These are phyloP conservation scores for Suhomyces bolitotheri DNA, from an alignment of 1,139 yeast genomes.

Conservation along the genomic window DNA sequence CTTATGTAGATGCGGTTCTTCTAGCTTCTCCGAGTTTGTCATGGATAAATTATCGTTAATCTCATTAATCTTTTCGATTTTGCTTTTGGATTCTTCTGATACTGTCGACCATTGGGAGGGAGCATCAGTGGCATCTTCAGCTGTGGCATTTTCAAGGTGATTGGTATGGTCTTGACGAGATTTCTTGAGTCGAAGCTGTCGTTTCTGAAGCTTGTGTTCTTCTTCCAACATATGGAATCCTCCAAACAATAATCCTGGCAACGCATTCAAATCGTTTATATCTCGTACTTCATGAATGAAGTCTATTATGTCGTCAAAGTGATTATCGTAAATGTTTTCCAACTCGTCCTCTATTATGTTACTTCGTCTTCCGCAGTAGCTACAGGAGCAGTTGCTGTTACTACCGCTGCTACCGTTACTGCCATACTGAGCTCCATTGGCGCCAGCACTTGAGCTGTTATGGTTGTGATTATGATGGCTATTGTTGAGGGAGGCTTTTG, in stretches of 20 bases:
- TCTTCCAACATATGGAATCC: constrained; percentile 44
- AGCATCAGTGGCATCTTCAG: neutral
- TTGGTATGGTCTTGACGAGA: constrained; percentile 1
- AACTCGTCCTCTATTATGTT: constrained; percentile 76
- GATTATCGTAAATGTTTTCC: constrained; percentile 53
- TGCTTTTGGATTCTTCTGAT: constrained; percentile 6
- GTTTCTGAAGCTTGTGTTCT: constrained; percentile 35
- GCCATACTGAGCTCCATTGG: neutral
- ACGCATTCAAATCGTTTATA: constrained; percentile 42
- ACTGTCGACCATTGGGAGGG: neutral
- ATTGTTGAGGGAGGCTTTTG: constrained; percentile 17
- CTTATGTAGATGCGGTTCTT: constrained; percentile 9
- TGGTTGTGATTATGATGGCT: constrained; percentile 8
- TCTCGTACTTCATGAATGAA: constrained; percentile 43
- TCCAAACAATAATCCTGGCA: constrained; percentile 43
- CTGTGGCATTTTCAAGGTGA: neutral
- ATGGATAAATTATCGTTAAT: constrained; percentile 33
- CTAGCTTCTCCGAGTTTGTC: constrained; percentile 7
- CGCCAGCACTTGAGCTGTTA: no score
- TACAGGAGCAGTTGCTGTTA: constrained; percentile 57
- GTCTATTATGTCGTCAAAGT: constrained; percentile 53
- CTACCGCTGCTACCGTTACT: constrained; percentile 9
- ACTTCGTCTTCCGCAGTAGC: constrained; percentile 77
- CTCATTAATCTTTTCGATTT: constrained; percentile 48
- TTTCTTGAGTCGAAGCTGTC: constrained; percentile 26